Base-by-base conservation (phyloP, 2,329 filamentous ascomycete genomes). In the Sordariomycetes sp. region DNA sequence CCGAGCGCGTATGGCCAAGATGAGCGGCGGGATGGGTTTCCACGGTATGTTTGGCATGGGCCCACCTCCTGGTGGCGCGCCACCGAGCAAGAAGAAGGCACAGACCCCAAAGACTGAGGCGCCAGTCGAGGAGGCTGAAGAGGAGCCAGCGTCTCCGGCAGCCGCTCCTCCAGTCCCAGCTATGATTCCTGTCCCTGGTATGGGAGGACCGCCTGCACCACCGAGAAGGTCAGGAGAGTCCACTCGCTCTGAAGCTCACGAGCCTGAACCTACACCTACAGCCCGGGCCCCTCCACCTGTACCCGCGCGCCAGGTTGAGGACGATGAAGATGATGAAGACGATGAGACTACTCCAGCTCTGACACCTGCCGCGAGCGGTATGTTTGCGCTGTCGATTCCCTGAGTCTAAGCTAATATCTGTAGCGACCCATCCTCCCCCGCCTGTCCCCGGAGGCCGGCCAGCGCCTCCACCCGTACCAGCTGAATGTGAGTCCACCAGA, bases 1-100 rank as follows among this genome's bases (percentile, higher is more conserved):
- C 21, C 78, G 92, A 39, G 87, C 92, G 41, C 79, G 92, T 47
- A 98, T 98, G 86, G 92, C 92, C 30, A 95, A 94, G 62, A 92
- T 98, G 82, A 94, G 90, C 46, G 90, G 90, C 36, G 90, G 90
- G 16, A 94, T 94, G 86, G 86, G 86, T 30, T 94, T 96, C 82
- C 79, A 86, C 53, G 86, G 86, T 47, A 92, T 96, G 79, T 93
- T 94, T 55, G 86, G 85, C 14, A n/a, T n/a, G n/a, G 77, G 76
- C 39, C 74, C 86, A 54, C 72, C 79, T 12, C 71, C 82, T 61
- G 54, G 57, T 17, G 51, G 63, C 20, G 47, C 63, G 8, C 55
- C 63, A 8, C 61, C 65, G 26, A 76, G 68, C 51, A 78, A 78
- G 57, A 78, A 77, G 54, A 73, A 72, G 50, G 48, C 57, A 4